Evolutionary conservation across 1,284 basidiomycete genomes (phyloP).

Genomic region (Ceratobasidium sp.): DNA sequence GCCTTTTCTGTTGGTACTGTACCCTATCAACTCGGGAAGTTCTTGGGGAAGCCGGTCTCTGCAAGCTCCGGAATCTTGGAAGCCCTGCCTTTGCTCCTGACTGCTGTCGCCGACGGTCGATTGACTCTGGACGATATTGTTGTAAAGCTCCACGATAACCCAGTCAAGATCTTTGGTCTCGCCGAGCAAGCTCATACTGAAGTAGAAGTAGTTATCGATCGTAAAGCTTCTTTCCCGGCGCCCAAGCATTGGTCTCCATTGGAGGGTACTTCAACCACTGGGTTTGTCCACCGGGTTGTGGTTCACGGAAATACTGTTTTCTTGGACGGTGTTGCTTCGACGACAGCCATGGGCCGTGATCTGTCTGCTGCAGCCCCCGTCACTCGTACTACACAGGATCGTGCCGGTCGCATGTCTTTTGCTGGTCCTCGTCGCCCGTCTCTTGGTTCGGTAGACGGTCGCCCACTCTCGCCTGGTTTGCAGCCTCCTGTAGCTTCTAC

Average conservation of each 20-base stretch:
- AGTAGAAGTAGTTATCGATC: conserved; percentile 91
- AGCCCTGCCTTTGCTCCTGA: conserved; percentile 85
- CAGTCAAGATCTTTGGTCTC: conserved; percentile 89
- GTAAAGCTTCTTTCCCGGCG: conserved; percentile 68
- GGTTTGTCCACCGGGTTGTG: conserved; percentile 89
- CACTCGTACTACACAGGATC: conserved; percentile 13
- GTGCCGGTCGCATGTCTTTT: conserved; percentile 50
- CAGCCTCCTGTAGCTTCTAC: conserved; percentile 43
- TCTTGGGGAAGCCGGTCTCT: conserved; percentile 70
- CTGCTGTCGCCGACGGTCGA: conserved; percentile 81
- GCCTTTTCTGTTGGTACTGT: conserved; percentile 88
- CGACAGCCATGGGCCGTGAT: conserved; percentile 73
- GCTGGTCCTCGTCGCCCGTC: conserved; percentile 46
- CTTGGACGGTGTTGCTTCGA: conserved; percentile 82
- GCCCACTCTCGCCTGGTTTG: conserved; percentile 43
- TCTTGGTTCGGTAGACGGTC: conserved; percentile 38
- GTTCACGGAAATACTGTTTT: conserved; percentile 91
- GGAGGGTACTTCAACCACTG: conserved; percentile 68
- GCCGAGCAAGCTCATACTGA: conserved; percentile 86
- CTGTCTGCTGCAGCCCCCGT: conserved; percentile 71
- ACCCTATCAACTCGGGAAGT: conserved; percentile 79
- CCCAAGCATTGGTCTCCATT: conserved; percentile 84
- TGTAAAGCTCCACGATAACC: conserved; percentile 86
- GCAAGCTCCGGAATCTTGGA: conserved; percentile 87
- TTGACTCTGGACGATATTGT: conserved; percentile 87